Conservation (phyloP, 768 basidiomycete genomes). For the Kwoniella botswanensis region DNA sequence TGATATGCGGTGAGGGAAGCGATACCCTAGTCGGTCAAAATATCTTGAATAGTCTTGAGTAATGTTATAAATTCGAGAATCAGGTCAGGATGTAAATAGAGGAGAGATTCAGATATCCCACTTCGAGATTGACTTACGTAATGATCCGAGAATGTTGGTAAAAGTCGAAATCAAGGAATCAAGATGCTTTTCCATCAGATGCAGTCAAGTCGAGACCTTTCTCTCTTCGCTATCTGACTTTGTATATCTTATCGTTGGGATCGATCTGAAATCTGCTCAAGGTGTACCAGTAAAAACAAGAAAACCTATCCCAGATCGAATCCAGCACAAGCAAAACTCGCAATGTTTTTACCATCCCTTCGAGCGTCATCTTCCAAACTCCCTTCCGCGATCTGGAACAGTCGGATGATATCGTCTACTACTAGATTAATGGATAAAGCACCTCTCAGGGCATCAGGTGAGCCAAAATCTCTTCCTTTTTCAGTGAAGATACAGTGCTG, state of each 20-base stretch:
- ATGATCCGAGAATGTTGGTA: neutral
- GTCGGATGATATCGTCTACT: conserved; percentile 14
- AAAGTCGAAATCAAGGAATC: neutral
- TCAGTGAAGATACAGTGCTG: neutral
- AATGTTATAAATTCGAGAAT: neutral
- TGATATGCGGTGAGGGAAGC: neutral
- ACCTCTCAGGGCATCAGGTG: conserved; percentile 20
- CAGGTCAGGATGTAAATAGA: neutral
- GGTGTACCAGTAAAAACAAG: too few species aligned
- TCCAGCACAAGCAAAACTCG: neutral
- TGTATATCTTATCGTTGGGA: neutral
- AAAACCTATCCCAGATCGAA: too few species aligned
- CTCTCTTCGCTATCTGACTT: neutral
- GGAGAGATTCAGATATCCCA: neutral
- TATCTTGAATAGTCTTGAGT: neutral
- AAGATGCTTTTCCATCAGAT: neutral
- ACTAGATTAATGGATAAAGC: conserved; percentile 24
- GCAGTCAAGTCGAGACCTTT: neutral
- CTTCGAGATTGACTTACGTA: neutral
- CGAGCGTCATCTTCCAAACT: conserved; percentile 32
- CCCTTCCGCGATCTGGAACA: neutral
- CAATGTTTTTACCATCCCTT: conserved; percentile 31
- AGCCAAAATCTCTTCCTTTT: neutral
- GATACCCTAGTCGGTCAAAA: neutral
- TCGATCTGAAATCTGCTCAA: too few species aligned